Conservation (phyloP, 176 grass and related monocot genomes). For the Phyllostachys edulis region DNA sequence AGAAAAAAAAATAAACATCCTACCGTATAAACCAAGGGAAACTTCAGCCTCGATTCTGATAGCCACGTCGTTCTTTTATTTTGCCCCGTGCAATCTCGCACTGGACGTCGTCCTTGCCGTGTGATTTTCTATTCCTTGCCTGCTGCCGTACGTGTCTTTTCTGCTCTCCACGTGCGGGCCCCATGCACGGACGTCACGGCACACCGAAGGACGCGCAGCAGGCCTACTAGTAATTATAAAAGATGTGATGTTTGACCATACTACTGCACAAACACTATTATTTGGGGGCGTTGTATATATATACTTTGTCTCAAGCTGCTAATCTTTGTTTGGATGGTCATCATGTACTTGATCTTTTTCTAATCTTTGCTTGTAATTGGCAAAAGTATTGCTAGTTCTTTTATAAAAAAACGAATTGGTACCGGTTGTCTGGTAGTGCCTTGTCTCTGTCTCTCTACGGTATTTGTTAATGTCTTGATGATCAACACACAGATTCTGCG, state of each 20-base stretch:
- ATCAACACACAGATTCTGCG: background rate
- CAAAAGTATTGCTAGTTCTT: background rate
- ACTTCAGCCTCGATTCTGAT: too few relatives aligned
- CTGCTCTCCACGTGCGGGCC: too few relatives aligned
- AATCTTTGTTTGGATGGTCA: background rate
- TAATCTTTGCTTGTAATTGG: background rate
- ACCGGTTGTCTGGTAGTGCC: background rate
- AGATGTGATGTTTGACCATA: background rate
- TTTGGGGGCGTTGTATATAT: background rate
- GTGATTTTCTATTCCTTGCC: too few relatives aligned
- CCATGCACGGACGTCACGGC: too few relatives aligned
- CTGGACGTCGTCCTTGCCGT: too few relatives aligned
- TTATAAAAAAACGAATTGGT: background rate
- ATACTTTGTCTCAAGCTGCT: background rate
- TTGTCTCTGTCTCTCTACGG: background rate
- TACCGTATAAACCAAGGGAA: too few relatives aligned
- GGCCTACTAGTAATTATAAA: background rate
- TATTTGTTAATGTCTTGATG: background rate
- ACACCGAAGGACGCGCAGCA: too few relatives aligned
- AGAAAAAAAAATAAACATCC: background rate
- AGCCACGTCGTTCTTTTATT: too few relatives aligned
- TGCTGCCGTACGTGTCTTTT: too few relatives aligned
- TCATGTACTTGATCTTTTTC: background rate
- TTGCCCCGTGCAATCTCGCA: too few relatives aligned
- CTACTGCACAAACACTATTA: background rate